A percentile compares a stretch with the other conserved stretches of the same genome.
Conservation (phyloP, 1,284 basidiomycete genomes). For the Austroboletus niveus region DNA sequence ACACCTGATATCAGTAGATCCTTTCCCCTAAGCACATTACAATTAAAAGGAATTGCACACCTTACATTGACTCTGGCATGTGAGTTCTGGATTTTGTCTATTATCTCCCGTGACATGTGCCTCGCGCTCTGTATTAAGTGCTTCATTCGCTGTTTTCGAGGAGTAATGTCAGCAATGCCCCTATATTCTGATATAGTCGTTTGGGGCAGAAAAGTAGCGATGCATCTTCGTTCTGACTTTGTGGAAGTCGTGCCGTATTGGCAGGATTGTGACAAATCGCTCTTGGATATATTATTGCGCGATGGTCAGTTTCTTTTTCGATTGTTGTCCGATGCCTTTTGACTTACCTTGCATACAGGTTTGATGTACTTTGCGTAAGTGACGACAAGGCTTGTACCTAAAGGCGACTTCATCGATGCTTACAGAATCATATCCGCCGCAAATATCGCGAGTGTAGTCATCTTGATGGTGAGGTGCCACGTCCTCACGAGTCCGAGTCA, state of each 20-base stretch:
- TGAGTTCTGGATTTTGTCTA: not conserved
- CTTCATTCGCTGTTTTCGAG: not conserved
- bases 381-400: not conserved
- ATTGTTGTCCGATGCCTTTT: not conserved
- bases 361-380: constrained; percentile 18
- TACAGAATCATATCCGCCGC: constrained; percentile 15
- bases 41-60: not conserved
- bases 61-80: not conserved
- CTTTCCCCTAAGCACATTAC: not conserved
- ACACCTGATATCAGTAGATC: constrained; percentile 4
- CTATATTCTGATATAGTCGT: not conserved
- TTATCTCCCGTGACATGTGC: not conserved
- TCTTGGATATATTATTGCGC: constrained; percentile 14
- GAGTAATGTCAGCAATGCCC: not conserved
- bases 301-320: constrained; percentile 11
- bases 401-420: not conserved
- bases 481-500: not conserved
- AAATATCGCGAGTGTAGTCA: constrained; percentile 11
- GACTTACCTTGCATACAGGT: constrained; percentile 5
- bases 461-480: constrained; percentile 10
- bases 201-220: constrained; percentile 6
- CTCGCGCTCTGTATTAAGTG: not conserved
- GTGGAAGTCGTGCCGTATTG: constrained; percentile 5
- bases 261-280: not conserved
- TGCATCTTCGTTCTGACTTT: constrained; percentile 14